Conservation (phyloP, 208 protist genomes). For the Leishmania amazonensis region DNA sequence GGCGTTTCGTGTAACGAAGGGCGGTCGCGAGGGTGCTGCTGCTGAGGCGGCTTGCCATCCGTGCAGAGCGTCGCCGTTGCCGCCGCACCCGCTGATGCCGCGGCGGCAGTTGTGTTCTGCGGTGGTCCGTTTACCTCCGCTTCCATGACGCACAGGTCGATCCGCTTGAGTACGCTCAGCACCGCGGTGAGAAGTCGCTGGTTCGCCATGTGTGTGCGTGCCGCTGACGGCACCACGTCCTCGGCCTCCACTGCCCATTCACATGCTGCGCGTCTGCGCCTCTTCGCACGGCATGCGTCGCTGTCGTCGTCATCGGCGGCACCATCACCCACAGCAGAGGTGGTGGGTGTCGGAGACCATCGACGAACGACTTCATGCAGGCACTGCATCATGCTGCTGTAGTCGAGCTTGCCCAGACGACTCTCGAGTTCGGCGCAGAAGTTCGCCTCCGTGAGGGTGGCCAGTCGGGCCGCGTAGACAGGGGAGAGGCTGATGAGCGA, state of each 20-base stretch:
- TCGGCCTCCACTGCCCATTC: background rate
- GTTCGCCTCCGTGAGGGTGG: conserved; percentile 22
- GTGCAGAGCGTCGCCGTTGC: background rate
- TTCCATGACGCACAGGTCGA: conserved; percentile 33
- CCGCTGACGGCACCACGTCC: no score
- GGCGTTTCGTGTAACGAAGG: background rate
- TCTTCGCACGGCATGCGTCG: background rate
- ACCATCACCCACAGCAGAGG: background rate
- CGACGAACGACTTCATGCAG: conserved; percentile 45
- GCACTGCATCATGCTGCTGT: conserved; percentile 55
- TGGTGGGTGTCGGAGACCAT: background rate
- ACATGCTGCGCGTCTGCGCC: background rate
- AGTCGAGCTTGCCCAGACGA: conserved; percentile 30
- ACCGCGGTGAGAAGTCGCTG: conserved; percentile 10
- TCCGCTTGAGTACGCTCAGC: conserved; percentile 3
- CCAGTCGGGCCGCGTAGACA: conserved; percentile 35
- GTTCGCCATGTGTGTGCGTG: background rate
- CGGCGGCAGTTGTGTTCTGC: background rate
- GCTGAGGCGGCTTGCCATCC: background rate
- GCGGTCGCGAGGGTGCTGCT: background rate
- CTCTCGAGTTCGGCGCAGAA: conserved; percentile 37
- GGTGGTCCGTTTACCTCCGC: conserved; percentile 3
- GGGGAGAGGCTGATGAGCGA: conserved; percentile 17
- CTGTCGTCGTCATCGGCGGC: background rate
- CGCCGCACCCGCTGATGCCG: background rate